Evolutionary conservation across 73 alveolate genomes (phyloP).

Genomic region (Paramecium biaurelia): DNA sequence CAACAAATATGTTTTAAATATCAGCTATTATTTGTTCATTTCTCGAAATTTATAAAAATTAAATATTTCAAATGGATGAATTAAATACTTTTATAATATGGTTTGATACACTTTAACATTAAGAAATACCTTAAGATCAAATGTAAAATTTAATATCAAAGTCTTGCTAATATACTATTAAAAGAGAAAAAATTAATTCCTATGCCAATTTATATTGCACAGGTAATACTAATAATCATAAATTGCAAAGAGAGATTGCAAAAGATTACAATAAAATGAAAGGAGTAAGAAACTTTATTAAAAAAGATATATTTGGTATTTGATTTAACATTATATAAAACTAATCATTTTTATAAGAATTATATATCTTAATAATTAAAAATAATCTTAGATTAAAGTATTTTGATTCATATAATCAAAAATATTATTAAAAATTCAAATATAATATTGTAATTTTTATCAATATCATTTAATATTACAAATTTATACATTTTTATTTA

Average conservation of each 20-base stretch:
- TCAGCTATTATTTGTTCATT: background rate
- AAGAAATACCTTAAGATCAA: background rate
- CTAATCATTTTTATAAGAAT: background rate
- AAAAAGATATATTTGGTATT: background rate
- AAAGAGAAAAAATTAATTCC: background rate
- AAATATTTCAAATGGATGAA: background rate
- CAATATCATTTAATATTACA: too few species aligned
- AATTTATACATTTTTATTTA: too few species aligned
- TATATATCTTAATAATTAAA: background rate
- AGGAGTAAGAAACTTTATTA: background rate
- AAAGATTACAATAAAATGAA: background rate
- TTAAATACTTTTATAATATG: background rate
- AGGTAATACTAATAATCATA: background rate
- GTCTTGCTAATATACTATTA: background rate
- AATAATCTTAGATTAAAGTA: too few species aligned
- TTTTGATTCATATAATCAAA: too few species aligned
- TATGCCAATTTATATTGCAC: background rate
- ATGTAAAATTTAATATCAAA: background rate
- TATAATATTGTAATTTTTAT: too few species aligned
- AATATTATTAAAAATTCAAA: too few species aligned
- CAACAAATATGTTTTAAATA: background rate
- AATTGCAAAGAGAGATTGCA: background rate
- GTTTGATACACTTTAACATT: background rate
- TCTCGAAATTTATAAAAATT: background rate
- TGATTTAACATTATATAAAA: background rate